A percentile compares a stretch with the other conserved stretches of the same genome.
phyloP scores from a whole-genome alignment of 768 basidiomycete species.

The Mycena crocata region DNA sequence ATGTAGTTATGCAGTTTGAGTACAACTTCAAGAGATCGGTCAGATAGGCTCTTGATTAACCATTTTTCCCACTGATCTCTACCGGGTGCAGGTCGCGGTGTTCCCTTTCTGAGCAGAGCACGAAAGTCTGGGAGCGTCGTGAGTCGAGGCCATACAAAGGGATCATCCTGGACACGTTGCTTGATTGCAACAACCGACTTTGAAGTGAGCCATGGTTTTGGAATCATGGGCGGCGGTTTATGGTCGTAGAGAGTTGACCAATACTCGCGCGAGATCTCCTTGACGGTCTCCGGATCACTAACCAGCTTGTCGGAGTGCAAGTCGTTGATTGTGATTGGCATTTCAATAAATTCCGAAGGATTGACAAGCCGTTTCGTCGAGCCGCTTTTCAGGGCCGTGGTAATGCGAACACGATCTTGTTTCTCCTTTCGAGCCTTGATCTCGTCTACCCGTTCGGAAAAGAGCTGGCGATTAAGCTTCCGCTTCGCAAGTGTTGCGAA shows the following conservation, averaged over 20 bases:
- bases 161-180: neutral
- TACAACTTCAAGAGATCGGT: conserved; percentile 19
- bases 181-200: neutral
- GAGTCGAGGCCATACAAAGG: neutral
- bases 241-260: neutral
- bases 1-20: conserved; percentile 43
- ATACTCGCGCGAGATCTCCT: neutral
- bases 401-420: neutral
- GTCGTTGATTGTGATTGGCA: neutral
- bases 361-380: neutral
- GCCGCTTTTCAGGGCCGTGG: neutral
- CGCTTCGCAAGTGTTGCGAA: neutral
- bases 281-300: neutral
- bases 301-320: neutral
- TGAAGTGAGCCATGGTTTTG: neutral
- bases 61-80: neutral
- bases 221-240: neutral
- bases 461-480: neutral
- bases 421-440: neutral
- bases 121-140: neutral
- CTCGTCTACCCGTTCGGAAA: neutral
- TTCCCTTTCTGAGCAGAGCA: neutral
- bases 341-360: neutral
- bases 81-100: neutral
- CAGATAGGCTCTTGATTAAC: neutral